Evolutionary conservation across 1,284 basidiomycete genomes (phyloP), one percentile per base, ranked within the genome.

Genomic region (Pisolithus thermaeus): DNA sequence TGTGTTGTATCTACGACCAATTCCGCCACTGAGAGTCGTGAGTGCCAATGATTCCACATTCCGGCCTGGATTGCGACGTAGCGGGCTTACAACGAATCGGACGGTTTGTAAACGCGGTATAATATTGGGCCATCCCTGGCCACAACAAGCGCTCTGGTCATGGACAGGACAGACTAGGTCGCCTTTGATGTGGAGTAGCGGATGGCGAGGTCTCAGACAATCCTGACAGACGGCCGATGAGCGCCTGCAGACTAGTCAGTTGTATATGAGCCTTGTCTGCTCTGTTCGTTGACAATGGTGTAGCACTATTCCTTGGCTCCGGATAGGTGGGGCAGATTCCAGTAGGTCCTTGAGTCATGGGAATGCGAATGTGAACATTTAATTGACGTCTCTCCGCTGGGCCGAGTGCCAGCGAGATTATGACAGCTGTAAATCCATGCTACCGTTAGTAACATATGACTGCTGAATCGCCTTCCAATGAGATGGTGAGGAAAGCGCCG

Each of bases 321-420:
- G 64, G 62, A 44, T 64, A 65, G 30, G 62, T 60, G 7, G 63
- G 27, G 65, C 18, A 32, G 62, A 27, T 4, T 27, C 68, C 48
- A 64, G 37, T 67, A 67, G 37, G 47, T 41, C 42, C 47, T 59
- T 14, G 70, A 71, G 49, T 73, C n/a, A n/a, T n/a, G n/a, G n/a
- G n/a, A n/a, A 25, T 71, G 59, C 77, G 75, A 52, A 81, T 77
- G 48, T 55, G 58, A 12, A 64, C 62, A 48, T 20, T 18, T 58
- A 66, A 54, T 2, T 61, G 63, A 43, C 65, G 59, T 43, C 63
- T 56, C 45, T 57, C 63, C 28, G 50, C 18, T 20, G 18, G 18
- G 45, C 28, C 60, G 61, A 43, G 64, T 49, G 39, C 28, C 25
- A 65, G 66, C 28, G 58, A 27, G 3, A 27, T 27, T 27, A 7